Evolutionary conservation across 192 early-diverging fungal species (phyloP).

Genomic region (Spizellomyces sp.): DNA sequence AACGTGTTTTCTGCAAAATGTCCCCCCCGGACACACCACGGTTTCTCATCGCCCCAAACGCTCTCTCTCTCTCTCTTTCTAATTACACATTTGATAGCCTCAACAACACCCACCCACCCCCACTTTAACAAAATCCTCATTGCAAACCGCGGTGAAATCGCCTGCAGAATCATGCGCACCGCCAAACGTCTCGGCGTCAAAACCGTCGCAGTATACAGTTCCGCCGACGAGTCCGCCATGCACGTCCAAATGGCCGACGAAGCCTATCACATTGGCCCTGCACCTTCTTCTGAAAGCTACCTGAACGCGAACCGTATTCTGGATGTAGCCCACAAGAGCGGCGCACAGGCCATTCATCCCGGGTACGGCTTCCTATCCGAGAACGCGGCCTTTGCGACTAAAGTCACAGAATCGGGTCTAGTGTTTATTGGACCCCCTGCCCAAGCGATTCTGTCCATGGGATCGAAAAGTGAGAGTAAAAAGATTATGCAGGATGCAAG

Average conservation of each 20-base stretch:
- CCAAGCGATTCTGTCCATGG: conserved; percentile 89
- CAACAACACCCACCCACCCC: background rate
- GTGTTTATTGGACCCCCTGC: conserved; percentile 91
- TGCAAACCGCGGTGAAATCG: conserved; percentile 76
- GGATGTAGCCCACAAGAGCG: conserved; percentile 69
- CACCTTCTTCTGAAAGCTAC: conserved; percentile 75
- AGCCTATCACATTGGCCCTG: conserved; percentile 81
- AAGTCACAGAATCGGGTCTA: conserved; percentile 63
- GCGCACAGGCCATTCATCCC: conserved; percentile 92
- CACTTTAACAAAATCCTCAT: conserved; percentile 94
- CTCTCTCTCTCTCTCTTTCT: too few species aligned
- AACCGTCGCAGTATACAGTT: conserved; percentile 90
- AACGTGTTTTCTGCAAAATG: too few species aligned
- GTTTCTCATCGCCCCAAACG: too few species aligned
- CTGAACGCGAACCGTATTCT: conserved; percentile 80
- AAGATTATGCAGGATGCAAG: conserved; percentile 86
- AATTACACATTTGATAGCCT: too few species aligned
- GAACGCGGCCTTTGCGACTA: conserved; percentile 85
- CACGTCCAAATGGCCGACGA: conserved; percentile 94
- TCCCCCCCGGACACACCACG: too few species aligned
- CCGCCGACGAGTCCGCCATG: conserved; percentile 84
- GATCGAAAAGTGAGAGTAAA: conserved; percentile 92
- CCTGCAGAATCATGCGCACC: conserved; percentile 60
- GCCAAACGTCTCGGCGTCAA: conserved; percentile 90
- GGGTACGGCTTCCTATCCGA: conserved; percentile 98